Evolutionary conservation across 2,329 filamentous ascomycete species (phyloP).

Genomic region (Cladophialophora psammophila): DNA sequence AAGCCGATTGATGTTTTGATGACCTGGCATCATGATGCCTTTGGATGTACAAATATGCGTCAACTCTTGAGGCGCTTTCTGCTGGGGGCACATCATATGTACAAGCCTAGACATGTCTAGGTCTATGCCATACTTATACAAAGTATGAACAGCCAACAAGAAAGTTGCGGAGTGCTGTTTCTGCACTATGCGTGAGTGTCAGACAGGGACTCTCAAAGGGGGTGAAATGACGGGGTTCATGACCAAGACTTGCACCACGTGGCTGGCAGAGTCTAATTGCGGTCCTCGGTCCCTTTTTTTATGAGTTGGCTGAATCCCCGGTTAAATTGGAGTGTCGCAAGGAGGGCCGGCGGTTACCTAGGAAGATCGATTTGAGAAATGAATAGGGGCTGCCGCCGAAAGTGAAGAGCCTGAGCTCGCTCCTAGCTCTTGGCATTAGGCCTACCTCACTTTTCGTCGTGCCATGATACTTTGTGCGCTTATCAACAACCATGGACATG

Average conservation of each 20-base stretch:
- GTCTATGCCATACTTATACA: background rate
- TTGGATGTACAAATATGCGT: background rate
- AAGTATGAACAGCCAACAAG: background rate
- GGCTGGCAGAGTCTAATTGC: slow-evolving; percentile 10
- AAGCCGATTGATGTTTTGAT: slow-evolving; percentile 2
- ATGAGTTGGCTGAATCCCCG: slow-evolving; percentile 18
- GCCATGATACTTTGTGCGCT: no score
- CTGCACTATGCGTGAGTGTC: background rate
- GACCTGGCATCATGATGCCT: background rate
- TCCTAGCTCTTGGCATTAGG: background rate
- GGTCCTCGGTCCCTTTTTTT: background rate
- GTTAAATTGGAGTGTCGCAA: slow-evolving; percentile 23
- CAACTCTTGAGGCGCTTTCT: background rate
- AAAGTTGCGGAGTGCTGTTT: background rate
- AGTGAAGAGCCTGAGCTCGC: background rate
- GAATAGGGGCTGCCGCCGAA: slow-evolving; percentile 7
- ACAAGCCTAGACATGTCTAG: background rate
- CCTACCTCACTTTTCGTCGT: background rate
- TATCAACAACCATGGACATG: no score
- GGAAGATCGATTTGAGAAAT: slow-evolving; percentile 9
- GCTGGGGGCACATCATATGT: background rate
- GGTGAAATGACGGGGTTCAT: background rate
- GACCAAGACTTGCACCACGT: slow-evolving; percentile 1
- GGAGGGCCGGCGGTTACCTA: slow-evolving; percentile 22
- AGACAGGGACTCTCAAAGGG: background rate